A percentile compares a stretch with the other conserved stretches of the same genome.
These are phyloP conservation scores for Tillandsia leiboldiana DNA, from an alignment of 176 grass and related monocot species.

Conservation along the genomic window DNA sequence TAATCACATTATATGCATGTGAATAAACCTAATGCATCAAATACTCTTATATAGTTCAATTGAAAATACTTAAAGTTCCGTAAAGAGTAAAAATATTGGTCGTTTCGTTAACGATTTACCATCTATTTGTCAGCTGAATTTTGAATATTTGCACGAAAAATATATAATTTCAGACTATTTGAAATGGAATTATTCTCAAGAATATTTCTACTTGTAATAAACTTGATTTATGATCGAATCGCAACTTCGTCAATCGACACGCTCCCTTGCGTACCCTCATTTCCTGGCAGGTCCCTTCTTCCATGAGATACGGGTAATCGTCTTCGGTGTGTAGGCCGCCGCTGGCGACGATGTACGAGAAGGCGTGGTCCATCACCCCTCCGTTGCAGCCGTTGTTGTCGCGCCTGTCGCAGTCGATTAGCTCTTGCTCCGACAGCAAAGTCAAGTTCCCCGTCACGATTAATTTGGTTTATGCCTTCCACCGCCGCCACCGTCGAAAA, in stretches of 20 bases:
- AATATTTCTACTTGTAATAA: too few relatives aligned
- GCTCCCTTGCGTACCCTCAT: conserved; percentile 17
- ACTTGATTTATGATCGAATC: neutral
- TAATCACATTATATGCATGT: too few relatives aligned
- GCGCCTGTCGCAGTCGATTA: conserved; percentile 67
- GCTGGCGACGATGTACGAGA: conserved; percentile 52
- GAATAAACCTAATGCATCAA: too few relatives aligned
- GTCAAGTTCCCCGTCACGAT: conserved; percentile 66
- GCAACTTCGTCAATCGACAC: neutral
- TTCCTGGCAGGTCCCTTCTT: conserved; percentile 58
- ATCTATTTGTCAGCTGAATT: too few relatives aligned
- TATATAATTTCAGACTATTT: too few relatives aligned
- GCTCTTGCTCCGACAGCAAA: conserved; percentile 76
- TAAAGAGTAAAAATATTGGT: too few relatives aligned
- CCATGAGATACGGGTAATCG: conserved; percentile 82
- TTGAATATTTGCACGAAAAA: too few relatives aligned
- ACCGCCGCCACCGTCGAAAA: conserved; percentile 85
- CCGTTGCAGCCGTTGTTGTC: conserved; percentile 76
- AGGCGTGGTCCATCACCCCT: conserved; percentile 76
- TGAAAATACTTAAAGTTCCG: too few relatives aligned
- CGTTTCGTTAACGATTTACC: too few relatives aligned
- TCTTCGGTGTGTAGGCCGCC: conserved; percentile 70
- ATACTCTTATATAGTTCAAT: too few relatives aligned
- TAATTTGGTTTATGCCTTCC: conserved; percentile 78
- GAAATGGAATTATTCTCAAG: too few relatives aligned